Base-by-base conservation (phyloP, 2,329 filamentous ascomycete genomes). In the Colletotrichum truncatum region DNA sequence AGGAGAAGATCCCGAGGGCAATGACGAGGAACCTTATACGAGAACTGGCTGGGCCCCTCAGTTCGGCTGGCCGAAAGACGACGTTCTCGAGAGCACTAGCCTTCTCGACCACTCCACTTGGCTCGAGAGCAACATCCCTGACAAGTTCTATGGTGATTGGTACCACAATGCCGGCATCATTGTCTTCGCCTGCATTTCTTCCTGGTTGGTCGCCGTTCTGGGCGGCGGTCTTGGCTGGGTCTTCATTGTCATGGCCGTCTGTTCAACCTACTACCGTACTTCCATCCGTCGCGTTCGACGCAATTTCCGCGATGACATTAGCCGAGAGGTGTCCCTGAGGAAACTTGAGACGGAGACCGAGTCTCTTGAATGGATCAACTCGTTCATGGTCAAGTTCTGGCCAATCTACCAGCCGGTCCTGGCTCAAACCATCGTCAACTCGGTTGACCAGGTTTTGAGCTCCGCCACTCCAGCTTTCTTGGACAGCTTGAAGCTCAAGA, bases 351-450 rank as follows among this genome's bases (percentile, higher is more conserved):
- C 90, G 8, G 96, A 99, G 71, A 89, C 89, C 25, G 96, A 99
- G 80, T 96, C 92, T 61, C 84, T 99, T 51, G 96, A 99, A 78
- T 99, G 96, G 96, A 98, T 99, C 78, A 99, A 99, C 84, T 97
- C 93, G 72, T 99, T 99, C 81, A 77, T 99, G 72, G 89, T 97
- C 80, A 99, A 99, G 77, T 99, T 99, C 82, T 99, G 96, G 96
- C 96, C 96, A 67, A 99, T 99, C 73, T 98, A 97, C 76, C 93
- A 96, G 59, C 96, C 96, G 1, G 93, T 98, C 9, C 87, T 99
- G 11, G 95, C 94, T 66, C 89, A 96, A 71, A 97, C 93, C 21
- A 92, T 99, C 72, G 92, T 98, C 79, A 93, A 90, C 76, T 94
- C 94, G 0, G 96, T 98, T 49, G 96, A 99, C 74, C 96, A 98